Evolutionary conservation across 2,329 filamentous ascomycete genomes (phyloP), one percentile per base, ranked within the genome.

Genomic region (Orbilia brochopaga): DNA sequence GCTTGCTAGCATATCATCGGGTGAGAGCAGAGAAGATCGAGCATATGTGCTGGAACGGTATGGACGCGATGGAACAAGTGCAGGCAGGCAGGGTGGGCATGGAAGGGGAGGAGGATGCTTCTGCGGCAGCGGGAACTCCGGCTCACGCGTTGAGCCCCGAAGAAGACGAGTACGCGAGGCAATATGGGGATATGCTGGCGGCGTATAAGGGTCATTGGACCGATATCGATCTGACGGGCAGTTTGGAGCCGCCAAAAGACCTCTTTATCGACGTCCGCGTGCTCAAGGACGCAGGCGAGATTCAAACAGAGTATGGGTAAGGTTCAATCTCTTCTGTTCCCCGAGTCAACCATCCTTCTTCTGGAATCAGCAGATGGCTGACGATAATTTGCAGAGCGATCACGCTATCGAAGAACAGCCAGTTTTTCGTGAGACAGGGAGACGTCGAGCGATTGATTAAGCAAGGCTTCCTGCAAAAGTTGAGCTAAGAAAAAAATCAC

Each of bases 201-300:
- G 91, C 92, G 1, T 97, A 95, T 80, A 99, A 99, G 79, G 94
- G 94, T 0, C 92, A 96, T 77, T 99, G 93, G 93, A 97, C 93
- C 19, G 94, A 99, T 79, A 90, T 99, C 75, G 94, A 99, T 80
- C 82, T 99, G 61, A 97, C 94, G 1, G 94, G 94, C 32, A 94
- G 90, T 77, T 82, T 99, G 78, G 92, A 96, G 78, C 94, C 94
- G 23, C 94, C 94, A n/a, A 87, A 87, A 76, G 94, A 99, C 80
- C 82, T 99, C 59, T 99, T 97, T 79, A 96, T 99, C 77, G 94
- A 99, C 79, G 94, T 99, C 37, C 85, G 94, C 52, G 94, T 99
- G 54, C 81, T 99, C 74, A 97, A 94, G 79, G 94, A 99, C 82
- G 94, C 93, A 0, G 94, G 95, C 2, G 94, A 99, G 82, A 97